phyloP scores from a whole-genome alignment of 805 yeast genomes.

The Nakazawaea wyomingensis region DNA sequence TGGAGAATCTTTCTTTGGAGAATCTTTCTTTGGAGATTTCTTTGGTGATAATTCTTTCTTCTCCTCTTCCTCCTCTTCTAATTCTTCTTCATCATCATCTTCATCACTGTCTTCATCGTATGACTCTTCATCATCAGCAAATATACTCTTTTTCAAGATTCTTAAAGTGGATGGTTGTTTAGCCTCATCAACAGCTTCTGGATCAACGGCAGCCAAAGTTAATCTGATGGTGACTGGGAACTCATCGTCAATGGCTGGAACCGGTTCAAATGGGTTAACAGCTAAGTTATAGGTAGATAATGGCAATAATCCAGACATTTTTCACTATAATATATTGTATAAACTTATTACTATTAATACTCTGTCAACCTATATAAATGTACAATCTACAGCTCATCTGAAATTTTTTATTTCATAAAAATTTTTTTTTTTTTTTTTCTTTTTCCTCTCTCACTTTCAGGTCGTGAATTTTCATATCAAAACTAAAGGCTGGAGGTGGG shows the following conservation, averaged over 20 bases:
- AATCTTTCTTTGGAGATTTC: constrained; percentile 29
- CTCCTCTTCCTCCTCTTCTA: constrained; percentile 25
- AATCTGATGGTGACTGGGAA: constrained; percentile 86
- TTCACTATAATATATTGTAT: too few relatives aligned
- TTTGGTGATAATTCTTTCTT: constrained; percentile 23
- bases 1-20: constrained; percentile 26
- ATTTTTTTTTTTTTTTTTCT: too few relatives aligned
- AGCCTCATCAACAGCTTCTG: constrained; percentile 76
- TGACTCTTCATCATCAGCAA: constrained; percentile 36
- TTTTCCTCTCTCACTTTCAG: neutral
- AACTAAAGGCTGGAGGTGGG: too few relatives aligned
- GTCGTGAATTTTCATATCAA: neutral
- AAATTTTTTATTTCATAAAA: constrained; percentile 1
- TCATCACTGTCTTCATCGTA: constrained; percentile 43
- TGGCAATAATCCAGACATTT: constrained; percentile 76
- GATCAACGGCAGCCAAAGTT: constrained; percentile 94
- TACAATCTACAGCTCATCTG: constrained; percentile 8
- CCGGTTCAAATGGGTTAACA: constrained; percentile 81
- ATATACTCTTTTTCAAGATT: constrained; percentile 66
- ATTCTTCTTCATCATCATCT: constrained; percentile 33
- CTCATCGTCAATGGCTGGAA: constrained; percentile 80
- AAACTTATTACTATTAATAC: neutral
- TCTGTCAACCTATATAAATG: neutral
- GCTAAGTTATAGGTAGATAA: constrained; percentile 83
- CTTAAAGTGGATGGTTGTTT: constrained; percentile 85